Base-by-base conservation (phyloP, 2,329 filamentous ascomycete species). In the Daldinia sp. region DNA sequence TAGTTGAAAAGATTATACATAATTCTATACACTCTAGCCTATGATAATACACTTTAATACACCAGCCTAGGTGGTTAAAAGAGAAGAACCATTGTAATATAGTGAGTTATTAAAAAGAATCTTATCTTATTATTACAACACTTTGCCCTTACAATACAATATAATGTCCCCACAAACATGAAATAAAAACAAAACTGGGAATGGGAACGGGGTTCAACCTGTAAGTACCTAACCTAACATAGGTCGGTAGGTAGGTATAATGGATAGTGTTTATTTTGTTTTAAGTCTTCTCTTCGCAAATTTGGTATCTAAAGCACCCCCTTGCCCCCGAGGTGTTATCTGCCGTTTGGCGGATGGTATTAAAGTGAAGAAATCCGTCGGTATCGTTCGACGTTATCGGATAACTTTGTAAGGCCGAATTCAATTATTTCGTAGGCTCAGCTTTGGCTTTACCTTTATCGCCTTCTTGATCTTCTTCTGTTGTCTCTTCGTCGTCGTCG, bases 401-500 rank as follows among this genome's bases (percentile, higher is more conserved):
- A 45, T 45, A 13, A n/a, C n/a, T n/a, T 13, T 45, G 15, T 27
- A 15, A 27, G 15, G 13, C 11, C 17, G 21, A 55, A 11, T 49
- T 15, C 37, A 13, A n/a, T 62, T 35, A 63, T 58, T 63, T 63
- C 56, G 27, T 37, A 17, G n/a, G 7, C 11, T 9, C 27, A 27
- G 25, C 21, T 35, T 60, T 47, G 21, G 66, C 64, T 30, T 70
- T 45, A 25, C 39, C 39, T 23, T 45, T 45, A 35, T 35, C 34
- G n/a, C 2, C 34, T 15, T 43, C 70, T 35, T 64, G 68, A 27
- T 52, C 68, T 32, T 70, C 68, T 2, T 70, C 68, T 9, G 72
- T 68, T 0, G 73, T 67, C 0, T 72, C 69, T 0, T 70, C 64
- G 0, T 72, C 71, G 0, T 73, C 71, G 1, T 74, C 70, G 1